Conservation (phyloP, 208 protist genomes). For the Strigomonas culicis region DNA sequence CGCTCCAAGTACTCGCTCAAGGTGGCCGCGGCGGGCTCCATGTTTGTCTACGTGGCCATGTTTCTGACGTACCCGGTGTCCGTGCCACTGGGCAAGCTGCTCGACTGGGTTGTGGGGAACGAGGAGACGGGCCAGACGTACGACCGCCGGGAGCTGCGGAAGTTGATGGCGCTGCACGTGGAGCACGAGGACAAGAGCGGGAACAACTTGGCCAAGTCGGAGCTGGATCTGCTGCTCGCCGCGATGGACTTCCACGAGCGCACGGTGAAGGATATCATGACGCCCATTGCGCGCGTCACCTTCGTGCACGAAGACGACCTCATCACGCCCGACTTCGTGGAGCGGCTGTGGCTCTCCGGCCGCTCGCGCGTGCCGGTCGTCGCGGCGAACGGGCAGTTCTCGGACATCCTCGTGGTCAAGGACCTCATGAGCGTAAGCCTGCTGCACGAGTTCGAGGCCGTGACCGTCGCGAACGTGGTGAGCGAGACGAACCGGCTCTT, state of each 20-base stretch:
- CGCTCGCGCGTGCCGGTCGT: slow-evolving; percentile 81
- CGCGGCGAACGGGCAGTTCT: slow-evolving; percentile 32
- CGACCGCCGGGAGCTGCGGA: slow-evolving; percentile 82
- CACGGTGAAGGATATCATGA: slow-evolving; percentile 81
- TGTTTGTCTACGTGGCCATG: slow-evolving; percentile 75
- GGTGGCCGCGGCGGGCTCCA: slow-evolving; percentile 70
- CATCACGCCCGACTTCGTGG: slow-evolving; percentile 72
- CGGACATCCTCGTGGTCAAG: slow-evolving; percentile 73
- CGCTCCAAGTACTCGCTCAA: slow-evolving; percentile 82
- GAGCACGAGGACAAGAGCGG: slow-evolving; percentile 43
- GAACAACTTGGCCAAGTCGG: slow-evolving; percentile 54
- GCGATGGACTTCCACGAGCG: slow-evolving; percentile 90
- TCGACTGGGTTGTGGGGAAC: slow-evolving; percentile 67
- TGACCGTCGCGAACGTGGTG: slow-evolving; percentile 74
- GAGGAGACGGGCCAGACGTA: slow-evolving; percentile 79
- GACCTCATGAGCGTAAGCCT: slow-evolving; percentile 62
- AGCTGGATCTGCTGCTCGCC: slow-evolving; percentile 79
- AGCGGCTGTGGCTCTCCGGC: slow-evolving; percentile 73
- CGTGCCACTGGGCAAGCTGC: slow-evolving; percentile 66
- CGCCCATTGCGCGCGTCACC: slow-evolving; percentile 52
- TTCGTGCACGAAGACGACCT: slow-evolving; percentile 54
- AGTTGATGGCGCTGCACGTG: slow-evolving; percentile 86
- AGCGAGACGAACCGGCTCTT: slow-evolving; percentile 56
- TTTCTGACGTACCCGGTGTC: slow-evolving; percentile 77
- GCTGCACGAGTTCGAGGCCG: slow-evolving; percentile 17